Percentiles rank a stretch among this genome's conserved stretches.
These are phyloP conservation scores for Paramarasmius palmivorus DNA, from an alignment of 1,284 basidiomycete species.

Conservation along the genomic window DNA sequence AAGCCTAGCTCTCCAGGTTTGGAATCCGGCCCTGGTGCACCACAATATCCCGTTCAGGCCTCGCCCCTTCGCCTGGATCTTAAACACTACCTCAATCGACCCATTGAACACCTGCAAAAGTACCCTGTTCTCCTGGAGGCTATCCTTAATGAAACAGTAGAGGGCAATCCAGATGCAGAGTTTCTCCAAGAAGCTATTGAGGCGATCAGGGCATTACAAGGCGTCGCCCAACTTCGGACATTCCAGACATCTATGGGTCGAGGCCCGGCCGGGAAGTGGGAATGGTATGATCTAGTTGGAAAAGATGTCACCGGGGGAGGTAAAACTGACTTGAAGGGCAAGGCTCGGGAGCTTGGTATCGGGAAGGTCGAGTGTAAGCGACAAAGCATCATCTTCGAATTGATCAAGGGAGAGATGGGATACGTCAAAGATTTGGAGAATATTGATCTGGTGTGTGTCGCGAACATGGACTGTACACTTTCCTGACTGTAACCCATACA, in stretches of 20 bases:
- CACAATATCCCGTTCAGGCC: background rate
- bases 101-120: constrained; percentile 87
- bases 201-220: constrained; percentile 77
- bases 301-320: constrained; percentile 50
- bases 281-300: constrained; percentile 88
- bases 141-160: constrained; percentile 78
- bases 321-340: constrained; percentile 39
- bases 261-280: constrained; percentile 72
- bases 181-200: constrained; percentile 76
- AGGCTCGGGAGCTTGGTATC: background rate
- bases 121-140: constrained; percentile 89
- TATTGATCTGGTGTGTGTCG: constrained; percentile 68
- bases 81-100: constrained; percentile 85
- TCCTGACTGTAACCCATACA: constrained; percentile 25
- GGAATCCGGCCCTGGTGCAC: background rate
- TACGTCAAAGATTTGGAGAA: constrained; percentile 93
- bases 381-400: constrained; percentile 91
- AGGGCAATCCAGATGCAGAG: constrained; percentile 79
- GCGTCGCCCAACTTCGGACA: constrained; percentile 76
- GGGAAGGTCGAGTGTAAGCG: constrained; percentile 80
- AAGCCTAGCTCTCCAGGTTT: background rate
- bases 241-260: constrained; percentile 87
- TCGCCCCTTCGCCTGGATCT: constrained; percentile 77
- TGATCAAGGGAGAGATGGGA: constrained; percentile 95
- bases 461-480: constrained; percentile 5